Evolutionary conservation across 2,329 filamentous ascomycete genomes (phyloP).

Genomic region (Leptographium galeiforme): DNA sequence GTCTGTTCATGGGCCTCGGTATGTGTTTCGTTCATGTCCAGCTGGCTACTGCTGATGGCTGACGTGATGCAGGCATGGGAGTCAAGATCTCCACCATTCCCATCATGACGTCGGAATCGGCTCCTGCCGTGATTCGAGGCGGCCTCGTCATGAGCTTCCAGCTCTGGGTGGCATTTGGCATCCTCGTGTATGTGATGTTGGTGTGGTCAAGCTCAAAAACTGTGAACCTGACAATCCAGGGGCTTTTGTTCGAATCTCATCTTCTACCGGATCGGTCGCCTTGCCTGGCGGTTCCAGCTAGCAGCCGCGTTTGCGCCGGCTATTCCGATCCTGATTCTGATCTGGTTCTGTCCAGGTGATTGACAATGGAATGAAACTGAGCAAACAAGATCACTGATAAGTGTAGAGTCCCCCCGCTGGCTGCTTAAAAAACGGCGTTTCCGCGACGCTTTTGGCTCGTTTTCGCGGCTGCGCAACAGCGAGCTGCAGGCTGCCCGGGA

Average conservation of each 20-base stretch:
- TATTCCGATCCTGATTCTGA: conserved; percentile 39
- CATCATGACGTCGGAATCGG: conserved; percentile 54
- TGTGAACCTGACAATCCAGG: too few relatives aligned
- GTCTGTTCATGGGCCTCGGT: conserved; percentile 51
- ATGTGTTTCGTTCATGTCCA: too few relatives aligned
- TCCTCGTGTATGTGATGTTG: conserved; percentile 19
- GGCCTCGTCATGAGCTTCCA: conserved; percentile 52
- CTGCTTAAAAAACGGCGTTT: conserved; percentile 35
- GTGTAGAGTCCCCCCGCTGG: conserved; percentile 20
- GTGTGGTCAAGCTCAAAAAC: too few relatives aligned
- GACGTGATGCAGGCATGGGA: conserved; percentile 38
- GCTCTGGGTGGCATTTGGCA: conserved; percentile 28
- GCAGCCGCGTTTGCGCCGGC: conserved; percentile 52
- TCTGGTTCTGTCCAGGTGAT: conserved; percentile 15
- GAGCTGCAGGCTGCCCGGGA: conserved; percentile 42
- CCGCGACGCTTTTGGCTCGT: conserved; percentile 30
- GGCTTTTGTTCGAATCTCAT: too few relatives aligned
- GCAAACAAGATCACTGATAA: too few relatives aligned
- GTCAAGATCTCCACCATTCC: conserved; percentile 54
- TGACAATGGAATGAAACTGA: too few relatives aligned
- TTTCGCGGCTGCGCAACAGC: conserved; percentile 32
- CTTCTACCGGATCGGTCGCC: conserved; percentile 20
- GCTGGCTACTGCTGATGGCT: too few relatives aligned
- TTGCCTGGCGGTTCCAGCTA: conserved; percentile 57
- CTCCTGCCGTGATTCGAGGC: conserved; percentile 49